These are phyloP conservation scores for Microsporum canis DNA, from an alignment of 2,329 filamentous ascomycete species.

Conservation along the genomic window DNA sequence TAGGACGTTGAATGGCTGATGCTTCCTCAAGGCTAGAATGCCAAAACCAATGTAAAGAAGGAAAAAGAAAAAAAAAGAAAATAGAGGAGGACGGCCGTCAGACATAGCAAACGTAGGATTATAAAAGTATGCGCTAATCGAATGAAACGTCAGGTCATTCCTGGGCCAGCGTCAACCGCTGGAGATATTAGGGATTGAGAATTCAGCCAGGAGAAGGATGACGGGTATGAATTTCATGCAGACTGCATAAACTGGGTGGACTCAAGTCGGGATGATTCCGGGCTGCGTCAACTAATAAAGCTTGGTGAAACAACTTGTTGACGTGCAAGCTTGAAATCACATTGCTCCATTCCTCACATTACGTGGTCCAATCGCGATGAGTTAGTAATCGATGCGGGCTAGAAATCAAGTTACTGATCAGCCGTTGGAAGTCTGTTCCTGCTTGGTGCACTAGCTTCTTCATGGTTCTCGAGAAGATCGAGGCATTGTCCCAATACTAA, in stretches of 20 bases:
- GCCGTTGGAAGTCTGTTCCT: not conserved
- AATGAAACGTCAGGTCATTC: not conserved
- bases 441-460: not conserved
- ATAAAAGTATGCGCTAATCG: not conserved
- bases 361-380: not conserved
- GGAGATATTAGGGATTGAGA: not conserved
- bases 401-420: not conserved
- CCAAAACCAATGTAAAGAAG: not conserved
- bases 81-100: not conserved
- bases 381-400: not conserved
- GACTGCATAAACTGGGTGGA: not conserved
- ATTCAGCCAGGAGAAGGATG: not conserved
- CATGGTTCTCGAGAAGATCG: constrained; percentile 10
- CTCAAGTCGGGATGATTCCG: not conserved
- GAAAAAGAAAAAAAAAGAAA: not conserved
- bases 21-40: constrained; percentile 6
- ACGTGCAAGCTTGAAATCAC: constrained; percentile 1
- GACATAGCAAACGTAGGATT: not conserved
- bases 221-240: constrained; percentile 2
- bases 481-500: constrained; percentile 14
- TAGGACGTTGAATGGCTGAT: constrained; percentile 13
- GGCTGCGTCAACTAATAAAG: not conserved
- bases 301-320: constrained; percentile 1
- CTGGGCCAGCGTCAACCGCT: not conserved
- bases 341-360: constrained; percentile 1